Evolutionary conservation across 441 rosid species (phyloP).

Genomic region (Omphalea diandra): DNA sequence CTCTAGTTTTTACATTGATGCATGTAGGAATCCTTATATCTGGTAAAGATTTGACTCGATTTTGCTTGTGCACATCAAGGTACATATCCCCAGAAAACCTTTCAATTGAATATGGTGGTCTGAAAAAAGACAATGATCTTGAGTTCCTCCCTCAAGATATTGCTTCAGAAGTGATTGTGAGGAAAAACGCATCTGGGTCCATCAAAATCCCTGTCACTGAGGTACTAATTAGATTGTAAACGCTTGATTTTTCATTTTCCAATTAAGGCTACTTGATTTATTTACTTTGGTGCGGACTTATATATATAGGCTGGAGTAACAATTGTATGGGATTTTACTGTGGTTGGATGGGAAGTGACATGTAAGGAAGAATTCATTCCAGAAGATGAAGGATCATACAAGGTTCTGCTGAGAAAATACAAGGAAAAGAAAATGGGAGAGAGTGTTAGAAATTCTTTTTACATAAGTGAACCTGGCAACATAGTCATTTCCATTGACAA

Average conservation of each 20-base stretch:
- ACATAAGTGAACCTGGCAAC: slow-evolving; percentile 55
- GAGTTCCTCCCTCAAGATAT: slow-evolving; percentile 42
- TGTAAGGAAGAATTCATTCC: slow-evolving; percentile 60
- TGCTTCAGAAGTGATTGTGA: slow-evolving; percentile 33
- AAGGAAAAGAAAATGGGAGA: slow-evolving; percentile 33
- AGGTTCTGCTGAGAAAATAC: slow-evolving; percentile 30
- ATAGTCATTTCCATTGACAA: slow-evolving; percentile 50
- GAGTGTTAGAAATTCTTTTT: slow-evolving; percentile 47
- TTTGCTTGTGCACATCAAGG: slow-evolving; percentile 28
- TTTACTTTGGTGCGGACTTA: background rate
- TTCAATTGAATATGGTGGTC: slow-evolving; percentile 57
- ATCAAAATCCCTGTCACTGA: slow-evolving; percentile 41
- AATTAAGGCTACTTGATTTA: background rate
- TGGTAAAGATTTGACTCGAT: background rate
- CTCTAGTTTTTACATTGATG: too few species aligned
- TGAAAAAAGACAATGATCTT: slow-evolving; percentile 41
- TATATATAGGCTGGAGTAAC: slow-evolving; percentile 41
- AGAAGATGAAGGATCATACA: slow-evolving; percentile 61
- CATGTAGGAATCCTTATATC: too few species aligned
- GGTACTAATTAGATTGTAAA: slow-evolving; percentile 26
- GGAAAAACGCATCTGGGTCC: slow-evolving; percentile 25
- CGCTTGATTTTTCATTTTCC: too few species aligned
- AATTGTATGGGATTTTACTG: slow-evolving; percentile 48
- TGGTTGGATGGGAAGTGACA: slow-evolving; percentile 52
- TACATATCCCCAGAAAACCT: slow-evolving; percentile 48